Percentiles rank a stretch among this genome's conserved stretches.
These are phyloP conservation scores for Aspergillus jensenii DNA, from an alignment of 2,329 filamentous ascomycete species.

Conservation along the genomic window DNA sequence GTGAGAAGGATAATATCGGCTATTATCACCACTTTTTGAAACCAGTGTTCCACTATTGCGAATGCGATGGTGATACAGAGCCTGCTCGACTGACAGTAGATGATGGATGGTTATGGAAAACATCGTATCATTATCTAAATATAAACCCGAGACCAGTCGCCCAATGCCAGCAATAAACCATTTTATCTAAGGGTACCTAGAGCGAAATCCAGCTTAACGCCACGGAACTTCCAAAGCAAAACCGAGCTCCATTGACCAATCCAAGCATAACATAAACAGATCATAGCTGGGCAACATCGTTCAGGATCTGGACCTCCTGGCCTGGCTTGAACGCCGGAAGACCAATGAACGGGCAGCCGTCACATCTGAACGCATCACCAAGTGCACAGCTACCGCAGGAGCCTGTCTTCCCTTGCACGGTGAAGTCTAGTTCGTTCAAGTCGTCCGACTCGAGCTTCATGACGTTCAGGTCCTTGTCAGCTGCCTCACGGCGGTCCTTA, in stretches of 20 bases:
- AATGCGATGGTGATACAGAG: too few species aligned
- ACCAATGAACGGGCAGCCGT: slow-evolving; percentile 78
- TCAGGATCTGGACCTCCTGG: slow-evolving; percentile 85
- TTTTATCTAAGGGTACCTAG: neutral
- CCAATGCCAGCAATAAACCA: neutral
- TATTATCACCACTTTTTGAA: neutral
- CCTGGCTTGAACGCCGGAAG: slow-evolving; percentile 96
- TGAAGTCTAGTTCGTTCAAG: slow-evolving; percentile 88
- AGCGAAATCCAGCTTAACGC: neutral
- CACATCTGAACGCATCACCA: slow-evolving; percentile 82
- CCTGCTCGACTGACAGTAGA: neutral
- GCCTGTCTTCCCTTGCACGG: slow-evolving; percentile 93
- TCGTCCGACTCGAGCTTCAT: slow-evolving; percentile 73
- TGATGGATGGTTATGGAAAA: neutral
- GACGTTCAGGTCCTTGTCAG: slow-evolving; percentile 56
- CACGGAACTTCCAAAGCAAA: neutral
- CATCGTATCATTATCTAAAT: neutral
- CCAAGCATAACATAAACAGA: neutral
- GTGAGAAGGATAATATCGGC: neutral
- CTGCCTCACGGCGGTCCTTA: slow-evolving; percentile 61
- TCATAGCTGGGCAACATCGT: slow-evolving; percentile 80
- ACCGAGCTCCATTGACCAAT: neutral
- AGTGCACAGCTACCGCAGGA: slow-evolving; percentile 93
- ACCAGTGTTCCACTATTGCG: neutral
- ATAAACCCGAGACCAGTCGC: neutral